Percentiles rank a stretch among this genome's conserved stretches.
Evolutionary conservation across 768 basidiomycete genomes (phyloP).

Genomic region (Tulasnella sp.): DNA sequence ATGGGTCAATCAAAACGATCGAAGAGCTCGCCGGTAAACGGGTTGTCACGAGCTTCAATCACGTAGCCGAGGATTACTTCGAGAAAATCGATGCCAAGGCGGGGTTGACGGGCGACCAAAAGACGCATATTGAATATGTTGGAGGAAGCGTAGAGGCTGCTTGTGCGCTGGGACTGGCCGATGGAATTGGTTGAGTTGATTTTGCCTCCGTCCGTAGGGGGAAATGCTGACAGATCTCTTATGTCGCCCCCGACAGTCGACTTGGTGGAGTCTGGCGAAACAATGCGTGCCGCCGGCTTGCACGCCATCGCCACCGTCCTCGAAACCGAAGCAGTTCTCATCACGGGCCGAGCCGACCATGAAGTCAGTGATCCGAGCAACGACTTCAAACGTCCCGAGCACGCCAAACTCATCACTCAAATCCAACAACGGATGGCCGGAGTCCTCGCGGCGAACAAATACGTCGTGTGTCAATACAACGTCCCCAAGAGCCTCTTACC

Average conservation of each 20-base stretch:
- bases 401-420: conserved; percentile 56
- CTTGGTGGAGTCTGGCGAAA: conserved; percentile 97
- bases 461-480: conserved; percentile 86
- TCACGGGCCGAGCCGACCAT: conserved; percentile 31
- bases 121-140: conserved; percentile 85
- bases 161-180: conserved; percentile 89
- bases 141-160: conserved; percentile 98
- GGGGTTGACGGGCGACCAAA: conserved; percentile 37
- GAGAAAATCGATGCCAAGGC: conserved; percentile 44
- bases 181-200: conserved; percentile 75
- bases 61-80: conserved; percentile 76
- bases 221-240: not conserved
- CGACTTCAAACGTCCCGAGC: conserved; percentile 47
- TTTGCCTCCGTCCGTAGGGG: not conserved
- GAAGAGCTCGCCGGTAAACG: conserved; percentile 83
- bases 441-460: conserved; percentile 70
- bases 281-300: conserved; percentile 96
- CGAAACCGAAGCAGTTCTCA: conserved; percentile 81
- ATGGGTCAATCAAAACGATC: conserved; percentile 50
- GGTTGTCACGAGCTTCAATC: conserved; percentile 90
- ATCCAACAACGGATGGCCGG: conserved; percentile 85
- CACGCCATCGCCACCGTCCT: conserved; percentile 87
- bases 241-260: conserved; percentile 53
- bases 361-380: conserved; percentile 21
- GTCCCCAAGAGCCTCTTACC: conserved; percentile 52